These are phyloP conservation scores for Lactarius sp. DNA, from an alignment of 768 basidiomycete genomes.

Conservation along the genomic window DNA sequence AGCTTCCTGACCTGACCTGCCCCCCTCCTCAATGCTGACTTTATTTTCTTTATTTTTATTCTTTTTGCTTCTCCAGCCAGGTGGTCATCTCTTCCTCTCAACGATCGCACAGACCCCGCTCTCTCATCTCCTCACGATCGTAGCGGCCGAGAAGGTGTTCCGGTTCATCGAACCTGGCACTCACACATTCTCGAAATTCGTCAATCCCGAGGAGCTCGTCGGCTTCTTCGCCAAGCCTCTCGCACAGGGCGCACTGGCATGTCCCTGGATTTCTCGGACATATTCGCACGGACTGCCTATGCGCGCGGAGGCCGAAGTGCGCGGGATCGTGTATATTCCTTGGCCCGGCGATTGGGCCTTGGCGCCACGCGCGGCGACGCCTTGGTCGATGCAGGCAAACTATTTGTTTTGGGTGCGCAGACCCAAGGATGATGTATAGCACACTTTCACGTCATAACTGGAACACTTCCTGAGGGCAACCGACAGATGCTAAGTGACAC, in stretches of 20 bases:
- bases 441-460: background rate
- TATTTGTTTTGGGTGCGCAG: slow-evolving; percentile 88
- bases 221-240: slow-evolving; percentile 69
- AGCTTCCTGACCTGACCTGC: too few relatives aligned
- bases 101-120: slow-evolving; percentile 87
- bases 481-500: background rate
- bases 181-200: slow-evolving; percentile 86
- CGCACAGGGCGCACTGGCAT: slow-evolving; percentile 26
- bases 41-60: background rate
- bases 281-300: slow-evolving; percentile 46
- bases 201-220: slow-evolving; percentile 82
- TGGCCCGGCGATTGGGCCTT: slow-evolving; percentile 64
- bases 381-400: slow-evolving; percentile 54
- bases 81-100: slow-evolving; percentile 92
- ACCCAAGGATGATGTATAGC: slow-evolving; percentile 34
- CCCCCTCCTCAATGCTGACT: background rate
- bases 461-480: too few relatives aligned
- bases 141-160: slow-evolving; percentile 77
- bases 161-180: slow-evolving; percentile 81
- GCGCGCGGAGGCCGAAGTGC: slow-evolving; percentile 69
- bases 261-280: slow-evolving; percentile 57
- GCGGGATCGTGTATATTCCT: slow-evolving; percentile 77
- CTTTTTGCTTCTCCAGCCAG: slow-evolving; percentile 53
- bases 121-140: slow-evolving; percentile 61
- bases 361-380: slow-evolving; percentile 48